Evolutionary conservation across 2,329 filamentous ascomycete species (phyloP), one percentile per base, ranked within the genome.

Genomic region (Colletotrichum melonis): DNA sequence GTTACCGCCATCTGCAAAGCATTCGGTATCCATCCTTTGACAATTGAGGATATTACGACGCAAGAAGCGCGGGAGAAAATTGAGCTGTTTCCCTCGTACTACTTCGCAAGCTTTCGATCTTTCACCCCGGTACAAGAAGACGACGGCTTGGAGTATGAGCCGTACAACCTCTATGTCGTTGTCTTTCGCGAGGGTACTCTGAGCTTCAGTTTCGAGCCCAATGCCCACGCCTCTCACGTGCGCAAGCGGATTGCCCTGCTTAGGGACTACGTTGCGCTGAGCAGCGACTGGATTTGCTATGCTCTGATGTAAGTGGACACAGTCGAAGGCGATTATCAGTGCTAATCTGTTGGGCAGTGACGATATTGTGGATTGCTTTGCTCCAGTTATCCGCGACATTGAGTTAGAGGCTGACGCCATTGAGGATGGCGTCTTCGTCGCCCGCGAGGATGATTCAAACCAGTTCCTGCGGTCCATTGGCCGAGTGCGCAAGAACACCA

Each of bases 241-340:
- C 92, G 96, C 76, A 95, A 94, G 86, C 92, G 97, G 82, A 98
- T 99, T 78, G 92, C 94, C 28, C 93, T 95, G 77, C 88, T 99
- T 69, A 96, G 97, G 80, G 97, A 99, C 80, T 98, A 98, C 80
- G 94, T 98, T 78, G 92, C 95, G 74, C 88, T 99, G 52, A 97
- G 95, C 80, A 95, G 95, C 77, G 97, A 99, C 84, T 99, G 97
- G 96, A 97, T 98, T 78, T 99, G 97, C 86, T 99, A 99, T 81
- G 97, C 97, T 56, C 89, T 99, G 80, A 98, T 99, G 92, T 95
- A 87, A 88, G 92, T 85, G 67, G 1, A 6, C 5, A 16, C 22
- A 12, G 42, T n/a, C 19, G 14, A 42, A 16, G n/a, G 8, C 14
- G 11, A 35, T 16, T 9, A 7, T n/a, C 46, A 32, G 46, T 73